Evolutionary conservation across 2,329 filamentous ascomycete genomes (phyloP), one percentile per base, ranked within the genome.

Genomic region (Leptographium galeiforme): DNA sequence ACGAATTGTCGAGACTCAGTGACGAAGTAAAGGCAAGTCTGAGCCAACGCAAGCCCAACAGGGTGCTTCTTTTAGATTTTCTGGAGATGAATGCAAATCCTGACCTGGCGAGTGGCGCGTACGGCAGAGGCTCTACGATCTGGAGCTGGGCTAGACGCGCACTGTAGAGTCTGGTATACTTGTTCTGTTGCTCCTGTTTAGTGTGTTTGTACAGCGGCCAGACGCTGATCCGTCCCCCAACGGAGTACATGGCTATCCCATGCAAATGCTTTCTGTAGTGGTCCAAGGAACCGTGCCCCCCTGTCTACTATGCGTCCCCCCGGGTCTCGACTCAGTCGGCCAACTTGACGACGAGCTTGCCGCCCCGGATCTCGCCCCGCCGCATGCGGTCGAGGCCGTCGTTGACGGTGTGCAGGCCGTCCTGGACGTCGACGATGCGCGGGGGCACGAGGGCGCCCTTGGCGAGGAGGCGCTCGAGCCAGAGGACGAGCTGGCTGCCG

Each of bases 351-450:
- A 89, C 81, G 46, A 89, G 69, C 47, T 84, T 76, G 13, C 82
- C 84, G 1, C 85, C 85, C 50, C 80, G 81, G 11, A 86, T 77
- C 53, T 79, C 78, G 0, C 85, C 82, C 55, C 73, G 74, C 14
- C 83, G 72, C 73, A 89, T 76, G 6, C 74, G 70, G 61, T 88
- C 81, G 34, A 89, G 66, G 0, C 80, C 84, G 8, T 70, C 72
- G 62, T 89, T 89, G n/a, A 89, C 76, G 0, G 75, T 81, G 3
- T 72, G 76, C 2, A 89, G 63, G 0, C 85, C 85, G 13, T 78
- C 73, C 18, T 82, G 76, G 0, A 79, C 75, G 30, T 78, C 76
- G 18, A 85, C 73, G n/a, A 87, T 77, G 34, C 85, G 80, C 0
- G 85, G 84, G 6, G 82, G 72, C 6, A 71, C 67, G 4, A 89